A percentile compares a stretch with the other conserved stretches of the same genome.
phyloP scores from a whole-genome alignment of 2,329 filamentous ascomycete species.

The Raffaelea ambrosiae region DNA sequence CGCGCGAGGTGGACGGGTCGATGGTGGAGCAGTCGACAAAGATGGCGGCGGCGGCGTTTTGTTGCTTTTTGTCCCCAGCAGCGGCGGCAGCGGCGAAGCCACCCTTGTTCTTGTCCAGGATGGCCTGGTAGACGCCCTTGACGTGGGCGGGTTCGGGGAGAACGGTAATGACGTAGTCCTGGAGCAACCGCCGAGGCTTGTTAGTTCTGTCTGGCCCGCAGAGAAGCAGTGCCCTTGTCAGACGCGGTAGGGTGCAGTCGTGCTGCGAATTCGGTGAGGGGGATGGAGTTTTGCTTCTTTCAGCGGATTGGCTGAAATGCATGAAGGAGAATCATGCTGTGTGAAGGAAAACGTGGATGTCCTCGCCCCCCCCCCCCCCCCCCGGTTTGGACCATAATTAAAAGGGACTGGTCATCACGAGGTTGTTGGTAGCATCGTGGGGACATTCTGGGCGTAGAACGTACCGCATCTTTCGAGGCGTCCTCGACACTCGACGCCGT shows the following conservation, averaged over 20 bases:
- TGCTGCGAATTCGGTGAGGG: too few species aligned
- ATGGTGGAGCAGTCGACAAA: constrained; percentile 98
- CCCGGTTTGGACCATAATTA: constrained; percentile 70
- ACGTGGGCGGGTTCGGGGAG: constrained; percentile 87
- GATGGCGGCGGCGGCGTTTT: constrained; percentile 28
- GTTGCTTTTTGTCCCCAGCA: constrained; percentile 41
- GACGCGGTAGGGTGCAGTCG: too few species aligned
- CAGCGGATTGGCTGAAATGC: constrained; percentile 70
- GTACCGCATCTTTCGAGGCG: constrained; percentile 44
- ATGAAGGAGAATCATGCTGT: constrained; percentile 54
- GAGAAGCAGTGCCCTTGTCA: too few species aligned
- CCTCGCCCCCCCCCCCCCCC: constrained; percentile 22
- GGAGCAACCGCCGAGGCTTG: constrained; percentile 5
- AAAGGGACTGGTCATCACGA: constrained; percentile 22
- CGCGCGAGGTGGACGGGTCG: constrained; percentile 74
- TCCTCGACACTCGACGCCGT: constrained; percentile 36
- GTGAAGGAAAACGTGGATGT: constrained; percentile 40
- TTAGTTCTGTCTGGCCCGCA: not conserved
- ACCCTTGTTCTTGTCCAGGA: constrained; percentile 44
- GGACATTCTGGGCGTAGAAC: constrained; percentile 12
- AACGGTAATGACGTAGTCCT: constrained; percentile 84
- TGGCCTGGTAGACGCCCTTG: constrained; percentile 68
- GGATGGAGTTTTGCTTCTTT: too few species aligned
- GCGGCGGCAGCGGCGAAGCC: constrained; percentile 37
- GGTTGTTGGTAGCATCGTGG: constrained; percentile 4